Base-by-base conservation (phyloP, 768 basidiomycete genomes). In the Amanita thiersii region DNA sequence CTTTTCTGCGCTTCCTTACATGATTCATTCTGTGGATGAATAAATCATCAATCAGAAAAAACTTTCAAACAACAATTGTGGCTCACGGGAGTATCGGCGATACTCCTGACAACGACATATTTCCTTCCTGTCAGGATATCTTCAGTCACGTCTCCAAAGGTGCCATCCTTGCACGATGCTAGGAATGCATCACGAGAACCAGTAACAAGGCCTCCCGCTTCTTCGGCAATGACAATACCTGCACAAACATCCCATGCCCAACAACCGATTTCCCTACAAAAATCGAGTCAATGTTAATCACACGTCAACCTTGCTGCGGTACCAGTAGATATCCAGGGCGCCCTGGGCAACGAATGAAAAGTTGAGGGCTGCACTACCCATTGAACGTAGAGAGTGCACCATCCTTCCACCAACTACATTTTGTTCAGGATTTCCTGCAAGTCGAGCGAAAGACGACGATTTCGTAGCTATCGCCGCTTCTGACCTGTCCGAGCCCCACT, bases 161-260 rank as follows among this genome's bases (percentile, higher is more conserved):
- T 49, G n/a, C 51, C 51, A 5, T 59, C 51, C 24, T 61, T 50
- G 1, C 50, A 58, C 0, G 71, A 62, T 8, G 61, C 49, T 2
- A 62, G 56, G 47, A 78, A 67, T 6, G 60, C 59, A 15, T 58
- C 62, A 38, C 81, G 70, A 37, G 79, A 80, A 24, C 88, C 90
- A 12, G 84, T 81, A 21, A 87, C 78, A 8, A 81, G 63, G 10
- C 83, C 77, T 4, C 94, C 94, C 0, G 93, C 86, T 57, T 94
- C 94, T 47, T 87, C 75, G 0, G 87, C 84, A 46, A 98, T 93
- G 50, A 94, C 81, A 9, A 87, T 79, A 0, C 92, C 94, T 2
- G 94, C 91, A 51, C 82, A 89, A 31, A 93, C 84, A 59, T 93
- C 87, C 91, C 89, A 93, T 10, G 85, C 77, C 69, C 70, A 73